Conservation (phyloP, 2,329 filamentous ascomycete genomes). For the Neoarthrinium moseri region DNA sequence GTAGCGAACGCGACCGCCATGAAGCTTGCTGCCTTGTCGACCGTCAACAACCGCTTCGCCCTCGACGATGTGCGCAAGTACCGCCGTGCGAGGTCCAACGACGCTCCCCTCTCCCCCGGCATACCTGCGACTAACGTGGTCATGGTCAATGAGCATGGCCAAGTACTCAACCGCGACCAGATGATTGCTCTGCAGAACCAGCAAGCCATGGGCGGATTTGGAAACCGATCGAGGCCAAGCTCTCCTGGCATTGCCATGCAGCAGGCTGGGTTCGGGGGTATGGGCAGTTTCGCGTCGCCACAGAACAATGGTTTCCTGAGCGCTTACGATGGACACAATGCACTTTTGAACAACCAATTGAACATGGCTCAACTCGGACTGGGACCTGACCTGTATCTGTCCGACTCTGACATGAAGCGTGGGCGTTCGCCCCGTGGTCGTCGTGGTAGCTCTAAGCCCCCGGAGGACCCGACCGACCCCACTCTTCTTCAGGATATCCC, state of each 20-base stretch:
- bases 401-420: slow-evolving; percentile 87
- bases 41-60: slow-evolving; percentile 96
- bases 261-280: slow-evolving; percentile 53
- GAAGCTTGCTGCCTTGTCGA: slow-evolving; percentile 95
- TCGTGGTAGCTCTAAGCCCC: slow-evolving; percentile 92
- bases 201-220: slow-evolving; percentile 55
- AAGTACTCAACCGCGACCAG: slow-evolving; percentile 82
- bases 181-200: slow-evolving; percentile 77
- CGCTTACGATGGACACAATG: slow-evolving; percentile 75
- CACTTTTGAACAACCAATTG: slow-evolving; percentile 64
- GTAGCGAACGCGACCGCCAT: slow-evolving; percentile 97
- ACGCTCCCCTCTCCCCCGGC: slow-evolving; percentile 71
- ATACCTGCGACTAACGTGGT: slow-evolving; percentile 74
- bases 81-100: slow-evolving; percentile 85
- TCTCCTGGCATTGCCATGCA: slow-evolving; percentile 88
- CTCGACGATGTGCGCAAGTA: slow-evolving; percentile 97
- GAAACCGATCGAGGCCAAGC: slow-evolving; percentile 77
- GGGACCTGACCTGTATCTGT: slow-evolving; percentile 81
- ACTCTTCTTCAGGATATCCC: slow-evolving; percentile 91
- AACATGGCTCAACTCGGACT: slow-evolving; percentile 68
- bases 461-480: slow-evolving; percentile 94
- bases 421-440: slow-evolving; percentile 90
- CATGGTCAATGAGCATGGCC: slow-evolving; percentile 93
- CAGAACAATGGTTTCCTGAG: slow-evolving; percentile 94
- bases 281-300: slow-evolving; percentile 74